These are phyloP conservation scores for Boletus vermiculosoides DNA, from an alignment of 768 basidiomycete genomes.

Conservation along the genomic window DNA sequence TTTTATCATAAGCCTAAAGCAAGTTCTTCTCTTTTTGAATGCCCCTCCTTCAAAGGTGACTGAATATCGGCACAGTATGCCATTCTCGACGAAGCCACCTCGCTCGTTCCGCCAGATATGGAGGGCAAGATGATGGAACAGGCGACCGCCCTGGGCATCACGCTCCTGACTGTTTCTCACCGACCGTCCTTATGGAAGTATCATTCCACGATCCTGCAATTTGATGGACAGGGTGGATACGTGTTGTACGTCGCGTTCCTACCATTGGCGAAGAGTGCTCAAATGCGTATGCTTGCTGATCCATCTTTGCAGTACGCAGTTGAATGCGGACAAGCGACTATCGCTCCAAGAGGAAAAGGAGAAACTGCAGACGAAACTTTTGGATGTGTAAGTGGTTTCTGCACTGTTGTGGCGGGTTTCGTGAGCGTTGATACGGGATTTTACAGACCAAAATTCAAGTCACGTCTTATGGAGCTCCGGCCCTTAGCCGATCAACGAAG, in stretches of 20 bases:
- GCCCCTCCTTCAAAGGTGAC: neutral
- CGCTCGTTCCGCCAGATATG: conserved; percentile 87
- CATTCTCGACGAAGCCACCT: conserved; percentile 95
- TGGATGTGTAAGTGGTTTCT: conserved; percentile 69
- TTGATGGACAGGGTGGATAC: conserved; percentile 93
- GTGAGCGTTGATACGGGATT: neutral
- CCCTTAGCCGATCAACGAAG: conserved; percentile 33
- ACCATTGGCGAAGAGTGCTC: neutral
- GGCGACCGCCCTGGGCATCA: conserved; percentile 84
- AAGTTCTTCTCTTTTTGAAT: conserved; percentile 17
- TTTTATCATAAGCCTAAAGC: conserved; percentile 96
- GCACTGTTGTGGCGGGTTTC: neutral
- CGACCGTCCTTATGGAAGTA: conserved; percentile 93
- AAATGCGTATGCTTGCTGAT: neutral
- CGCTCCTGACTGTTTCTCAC: conserved; percentile 92
- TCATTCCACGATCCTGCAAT: conserved; percentile 84
- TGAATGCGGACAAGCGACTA: conserved; percentile 87
- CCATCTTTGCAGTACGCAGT: conserved; percentile 58
- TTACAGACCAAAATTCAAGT: conserved; percentile 75
- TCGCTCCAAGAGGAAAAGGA: conserved; percentile 96
- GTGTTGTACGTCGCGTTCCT: conserved; percentile 66
- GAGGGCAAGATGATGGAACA: conserved; percentile 96
- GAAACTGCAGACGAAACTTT: conserved; percentile 75
- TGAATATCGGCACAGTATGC: conserved; percentile 64
- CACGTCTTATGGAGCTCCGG: conserved; percentile 66